Percentiles rank a stretch among this genome's conserved stretches.
These are phyloP conservation scores for Fulvia fulva DNA, from an alignment of 2,329 filamentous ascomycete genomes.

Conservation along the genomic window DNA sequence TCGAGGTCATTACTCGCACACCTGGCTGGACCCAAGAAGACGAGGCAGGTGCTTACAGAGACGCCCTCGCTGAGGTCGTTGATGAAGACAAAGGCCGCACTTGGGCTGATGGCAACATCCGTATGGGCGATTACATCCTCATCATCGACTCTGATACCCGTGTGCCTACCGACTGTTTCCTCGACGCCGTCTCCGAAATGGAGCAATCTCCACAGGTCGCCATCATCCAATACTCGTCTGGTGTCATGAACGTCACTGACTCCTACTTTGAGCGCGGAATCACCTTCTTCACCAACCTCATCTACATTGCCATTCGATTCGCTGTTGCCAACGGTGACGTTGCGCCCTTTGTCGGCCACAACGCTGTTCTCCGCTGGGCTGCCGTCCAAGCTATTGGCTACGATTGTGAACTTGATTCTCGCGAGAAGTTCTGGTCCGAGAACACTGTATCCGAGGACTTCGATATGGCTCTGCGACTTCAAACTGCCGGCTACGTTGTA, in stretches of 20 bases:
- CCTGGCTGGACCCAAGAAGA: constrained; percentile 64
- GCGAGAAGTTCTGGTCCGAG: constrained; percentile 77
- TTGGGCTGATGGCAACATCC: constrained; percentile 81
- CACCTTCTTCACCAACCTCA: constrained; percentile 55
- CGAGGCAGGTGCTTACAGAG: constrained; percentile 63
- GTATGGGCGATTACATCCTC: constrained; percentile 77
- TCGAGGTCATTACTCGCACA: constrained; percentile 54
- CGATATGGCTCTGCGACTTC: constrained; percentile 74
- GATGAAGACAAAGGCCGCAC: constrained; percentile 62
- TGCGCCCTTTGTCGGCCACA: constrained; percentile 77
- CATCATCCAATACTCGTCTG: constrained; percentile 73
- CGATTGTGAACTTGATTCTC: constrained; percentile 62
- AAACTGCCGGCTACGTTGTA: constrained; percentile 68
- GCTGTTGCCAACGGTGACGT: constrained; percentile 74
- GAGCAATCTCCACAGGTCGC: constrained; percentile 73
- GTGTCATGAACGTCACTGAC: constrained; percentile 73
- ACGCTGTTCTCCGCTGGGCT: constrained; percentile 70
- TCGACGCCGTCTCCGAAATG: constrained; percentile 79
- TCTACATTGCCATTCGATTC: constrained; percentile 73
- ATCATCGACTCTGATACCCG: constrained; percentile 77
- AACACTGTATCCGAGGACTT: constrained; percentile 77
- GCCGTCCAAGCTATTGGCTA: constrained; percentile 72
- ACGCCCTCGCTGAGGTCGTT: constrained; percentile 61
- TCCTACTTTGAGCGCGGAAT: constrained; percentile 54
- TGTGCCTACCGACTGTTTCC: constrained; percentile 70